phyloP scores from a whole-genome alignment of 805 yeast genomes.

The Wickerhamomyces canadensis region DNA sequence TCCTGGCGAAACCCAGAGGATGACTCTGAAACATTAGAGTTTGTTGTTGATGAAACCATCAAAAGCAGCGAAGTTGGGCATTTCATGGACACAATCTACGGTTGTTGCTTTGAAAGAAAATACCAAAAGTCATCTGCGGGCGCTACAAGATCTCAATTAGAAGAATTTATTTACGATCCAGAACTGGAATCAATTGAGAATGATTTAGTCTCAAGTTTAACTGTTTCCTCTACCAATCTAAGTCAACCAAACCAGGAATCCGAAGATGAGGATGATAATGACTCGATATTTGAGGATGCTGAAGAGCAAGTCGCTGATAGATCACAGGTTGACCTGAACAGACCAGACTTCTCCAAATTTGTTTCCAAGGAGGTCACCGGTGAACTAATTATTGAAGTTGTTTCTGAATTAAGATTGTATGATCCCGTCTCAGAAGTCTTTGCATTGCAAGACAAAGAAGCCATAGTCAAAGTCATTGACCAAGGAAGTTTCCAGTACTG shows the following conservation, averaged over 20 bases:
- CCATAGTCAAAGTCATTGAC: slow-evolving; percentile 36
- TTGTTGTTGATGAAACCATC: slow-evolving; percentile 84
- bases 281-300: slow-evolving; percentile 27
- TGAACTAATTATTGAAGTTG: slow-evolving; percentile 11
- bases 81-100: slow-evolving; percentile 56
- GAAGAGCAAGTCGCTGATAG: slow-evolving; percentile 22
- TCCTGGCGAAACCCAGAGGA: slow-evolving; percentile 81
- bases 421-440: slow-evolving; percentile 49
- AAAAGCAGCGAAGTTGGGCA: slow-evolving; percentile 44
- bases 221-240: slow-evolving; percentile 1
- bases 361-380: slow-evolving; percentile 23
- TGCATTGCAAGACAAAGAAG: slow-evolving; percentile 32
- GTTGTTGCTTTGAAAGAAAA: slow-evolving; percentile 73
- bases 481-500: slow-evolving; percentile 47
- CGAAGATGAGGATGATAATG: slow-evolving; percentile 22
- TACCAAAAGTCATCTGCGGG: slow-evolving; percentile 48
- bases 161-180: slow-evolving; percentile 48
- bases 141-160: slow-evolving; percentile 42
- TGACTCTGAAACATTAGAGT: slow-evolving; percentile 62
- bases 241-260: neutral
- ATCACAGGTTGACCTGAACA: neutral
- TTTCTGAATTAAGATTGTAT: slow-evolving; percentile 42
- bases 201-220: slow-evolving; percentile 7
- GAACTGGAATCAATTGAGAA: slow-evolving; percentile 8
- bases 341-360: too few relatives aligned